phyloP scores from a whole-genome alignment of 2,329 filamentous ascomycete genomes.

The Fusarium heterosporum region DNA sequence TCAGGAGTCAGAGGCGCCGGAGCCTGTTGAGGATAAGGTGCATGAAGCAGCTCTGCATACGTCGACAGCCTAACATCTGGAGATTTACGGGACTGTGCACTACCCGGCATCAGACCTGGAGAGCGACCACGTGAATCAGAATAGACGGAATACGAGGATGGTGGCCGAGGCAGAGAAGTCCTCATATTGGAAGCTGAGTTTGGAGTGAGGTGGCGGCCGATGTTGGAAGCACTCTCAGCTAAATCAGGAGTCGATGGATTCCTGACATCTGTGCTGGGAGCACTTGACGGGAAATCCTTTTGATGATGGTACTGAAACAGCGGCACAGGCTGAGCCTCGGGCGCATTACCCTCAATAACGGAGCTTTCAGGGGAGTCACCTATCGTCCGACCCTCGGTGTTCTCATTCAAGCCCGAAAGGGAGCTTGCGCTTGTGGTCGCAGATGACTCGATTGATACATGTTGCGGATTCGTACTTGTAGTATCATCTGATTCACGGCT shows the following conservation, averaged over 20 bases:
- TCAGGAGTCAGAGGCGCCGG: constrained; percentile 77
- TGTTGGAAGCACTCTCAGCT: constrained; percentile 61
- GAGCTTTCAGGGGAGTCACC: constrained; percentile 64
- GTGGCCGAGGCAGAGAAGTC: constrained; percentile 74
- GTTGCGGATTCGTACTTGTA: constrained; percentile 61
- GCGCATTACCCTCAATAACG: constrained; percentile 58
- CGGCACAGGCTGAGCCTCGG: constrained; percentile 61
- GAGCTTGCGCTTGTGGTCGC: constrained; percentile 68
- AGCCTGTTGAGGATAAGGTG: constrained; percentile 83
- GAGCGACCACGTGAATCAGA: constrained; percentile 78
- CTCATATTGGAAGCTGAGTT: constrained; percentile 65
- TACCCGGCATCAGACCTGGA: constrained; percentile 59
- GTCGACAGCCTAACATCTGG: constrained; percentile 66
- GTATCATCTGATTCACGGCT: constrained; percentile 67
- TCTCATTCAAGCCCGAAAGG: constrained; percentile 63
- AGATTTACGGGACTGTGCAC: constrained; percentile 66
- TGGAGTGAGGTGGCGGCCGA: constrained; percentile 73
- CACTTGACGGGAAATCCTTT: constrained; percentile 58
- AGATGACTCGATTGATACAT: constrained; percentile 63
- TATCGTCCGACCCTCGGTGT: constrained; percentile 57
- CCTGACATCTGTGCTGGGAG: constrained; percentile 57
- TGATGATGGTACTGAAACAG: constrained; percentile 74
- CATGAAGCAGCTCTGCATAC: constrained; percentile 71
- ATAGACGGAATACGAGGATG: constrained; percentile 79
- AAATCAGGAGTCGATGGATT: constrained; percentile 65